Evolutionary conservation across 2,329 filamentous ascomycete species (phyloP), one percentile per base, ranked within the genome.

Genomic region (Diplodia mutila): DNA sequence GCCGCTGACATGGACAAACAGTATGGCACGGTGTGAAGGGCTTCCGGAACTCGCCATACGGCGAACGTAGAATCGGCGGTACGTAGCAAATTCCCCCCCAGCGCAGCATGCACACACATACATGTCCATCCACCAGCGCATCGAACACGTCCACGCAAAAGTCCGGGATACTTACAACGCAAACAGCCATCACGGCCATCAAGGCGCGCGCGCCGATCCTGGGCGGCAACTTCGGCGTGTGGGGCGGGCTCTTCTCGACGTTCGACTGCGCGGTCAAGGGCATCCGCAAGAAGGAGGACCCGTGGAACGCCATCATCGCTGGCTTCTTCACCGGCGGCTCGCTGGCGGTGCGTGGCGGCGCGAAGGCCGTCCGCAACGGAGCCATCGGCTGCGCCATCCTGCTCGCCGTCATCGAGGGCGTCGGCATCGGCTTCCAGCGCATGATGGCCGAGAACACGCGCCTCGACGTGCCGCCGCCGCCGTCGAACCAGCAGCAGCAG

Each of bases 1-100:
- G 9, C 53, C 49, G 59, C 59, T 63, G 59, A 63, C 46, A 51
- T 27, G 59, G 27, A 51, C 46, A 34, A 37, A 91, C 92, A 75
- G 90, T 97, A 79, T 97, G 94, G 94, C 94, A 97, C 83, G 94
- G 94, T 75, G 91, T 97, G 72, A 99, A 99, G 84, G 95, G 94
- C 69, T 95, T 93, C 72, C 76, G 75, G 32, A 79, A 79, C 69
- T 77, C 75, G 67, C 83, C 83, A 34, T 93, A 97, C 80, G 95
- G 95, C 79, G 95, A 99, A 85, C 89, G 95, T 79, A 88, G 94
- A 80, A 94, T 98, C 85, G 95, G 95, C 79, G 92, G 78, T 80
- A 77, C 51, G 72, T 61, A 51, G 39, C n/a, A 48, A 11, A 18
- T 25, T 8, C 23, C 14, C 64, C 9, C 21, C 12, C 39, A 21